Conservation (phyloP, 2,329 filamentous ascomycete species). For the Penicillium rolfsii region DNA sequence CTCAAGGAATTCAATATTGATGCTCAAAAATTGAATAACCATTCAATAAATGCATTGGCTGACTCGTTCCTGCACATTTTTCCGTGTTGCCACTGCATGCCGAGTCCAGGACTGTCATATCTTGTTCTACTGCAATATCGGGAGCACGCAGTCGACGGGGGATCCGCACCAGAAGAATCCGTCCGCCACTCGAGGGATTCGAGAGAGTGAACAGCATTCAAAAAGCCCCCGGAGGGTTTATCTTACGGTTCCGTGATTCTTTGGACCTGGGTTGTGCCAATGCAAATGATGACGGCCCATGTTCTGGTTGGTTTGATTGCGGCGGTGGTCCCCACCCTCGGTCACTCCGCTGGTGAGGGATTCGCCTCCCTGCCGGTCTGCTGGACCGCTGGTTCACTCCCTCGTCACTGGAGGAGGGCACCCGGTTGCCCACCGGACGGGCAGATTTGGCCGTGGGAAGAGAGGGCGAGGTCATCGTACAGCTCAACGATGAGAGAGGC, state of each 20-base stretch:
- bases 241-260: neutral
- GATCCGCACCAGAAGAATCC: neutral
- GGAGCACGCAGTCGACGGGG: neutral
- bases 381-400: neutral
- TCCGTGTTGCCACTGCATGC: neutral
- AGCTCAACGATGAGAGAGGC: neutral
- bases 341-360: neutral
- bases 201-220: neutral
- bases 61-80: neutral
- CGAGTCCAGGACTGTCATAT: too few species aligned
- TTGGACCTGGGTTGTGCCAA: neutral
- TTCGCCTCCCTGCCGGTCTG: conserved; percentile 4
- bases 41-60: neutral
- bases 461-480: neutral
- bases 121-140: too few species aligned
- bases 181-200: neutral
- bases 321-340: neutral
- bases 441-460: neutral
- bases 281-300: neutral
- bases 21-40: neutral
- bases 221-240: neutral
- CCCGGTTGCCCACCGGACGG: conserved; percentile 1
- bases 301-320: conserved; percentile 1
- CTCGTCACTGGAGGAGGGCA: neutral
- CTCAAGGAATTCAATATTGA: neutral